phyloP scores from a whole-genome alignment of 176 grass and related monocot species.

The maize (Zea mays) region DNA sequence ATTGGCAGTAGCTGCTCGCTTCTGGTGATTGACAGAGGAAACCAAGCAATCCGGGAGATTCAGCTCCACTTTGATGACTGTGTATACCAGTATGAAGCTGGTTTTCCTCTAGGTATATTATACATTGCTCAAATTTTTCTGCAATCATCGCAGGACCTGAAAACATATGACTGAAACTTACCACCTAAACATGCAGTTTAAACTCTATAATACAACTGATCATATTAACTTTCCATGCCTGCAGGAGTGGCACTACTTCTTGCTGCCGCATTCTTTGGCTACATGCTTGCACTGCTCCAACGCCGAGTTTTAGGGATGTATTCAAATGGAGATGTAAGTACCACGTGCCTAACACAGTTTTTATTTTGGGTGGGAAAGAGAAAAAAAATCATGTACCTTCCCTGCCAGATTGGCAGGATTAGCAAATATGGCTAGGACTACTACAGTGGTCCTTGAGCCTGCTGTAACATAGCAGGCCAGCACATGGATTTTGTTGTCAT shows the following conservation, averaged over 20 bases:
- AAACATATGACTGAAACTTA: conserved; percentile 11
- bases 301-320: conserved; percentile 50
- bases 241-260: conserved; percentile 70
- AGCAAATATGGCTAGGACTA: conserved; percentile 37
- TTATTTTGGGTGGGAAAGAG: conserved; percentile 14
- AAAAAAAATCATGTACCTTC: conserved; percentile 25
- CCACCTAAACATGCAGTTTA: conserved; percentile 8
- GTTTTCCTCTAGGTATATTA: conserved; percentile 75
- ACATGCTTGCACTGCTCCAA: conserved; percentile 91
- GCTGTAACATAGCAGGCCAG: conserved; percentile 38
- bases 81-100: conserved; percentile 74
- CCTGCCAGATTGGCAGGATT: conserved; percentile 40
- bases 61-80: conserved; percentile 88
- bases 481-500: conserved; percentile 45
- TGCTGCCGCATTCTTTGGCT: conserved; percentile 81
- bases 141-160: conserved; percentile 22
- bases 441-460: conserved; percentile 38
- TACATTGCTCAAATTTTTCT: conserved; percentile 1
- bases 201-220: conserved; percentile 12
- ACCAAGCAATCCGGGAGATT: conserved; percentile 88
- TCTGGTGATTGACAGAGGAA: conserved; percentile 93
- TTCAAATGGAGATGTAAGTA: conserved; percentile 63
- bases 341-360: conserved; percentile 31
- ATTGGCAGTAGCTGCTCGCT: conserved; percentile 91
- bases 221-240: conserved; percentile 19